phyloP scores from a whole-genome alignment of 441 rosid species.

The Gossypium schwendimanii region DNA sequence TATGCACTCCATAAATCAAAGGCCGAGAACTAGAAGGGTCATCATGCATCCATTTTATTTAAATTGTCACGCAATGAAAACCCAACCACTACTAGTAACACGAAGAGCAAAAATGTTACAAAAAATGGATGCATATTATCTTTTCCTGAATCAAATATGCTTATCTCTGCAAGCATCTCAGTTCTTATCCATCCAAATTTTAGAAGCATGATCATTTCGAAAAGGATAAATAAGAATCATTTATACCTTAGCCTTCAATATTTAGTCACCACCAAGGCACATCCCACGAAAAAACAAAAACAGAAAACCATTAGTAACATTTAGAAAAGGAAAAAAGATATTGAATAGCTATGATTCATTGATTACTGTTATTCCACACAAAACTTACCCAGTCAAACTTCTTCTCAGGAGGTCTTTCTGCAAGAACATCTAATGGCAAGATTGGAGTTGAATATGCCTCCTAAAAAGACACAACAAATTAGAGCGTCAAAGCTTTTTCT shows the following conservation, averaged over 20 bases:
- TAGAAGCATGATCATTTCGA: neutral
- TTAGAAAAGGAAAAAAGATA: neutral
- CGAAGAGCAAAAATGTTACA: neutral
- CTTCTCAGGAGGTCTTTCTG: constrained; percentile 72
- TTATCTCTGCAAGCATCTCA: neutral
- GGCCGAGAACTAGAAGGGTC: neutral
- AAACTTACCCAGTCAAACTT: constrained; percentile 57
- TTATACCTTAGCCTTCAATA: constrained; percentile 78
- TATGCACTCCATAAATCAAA: neutral
- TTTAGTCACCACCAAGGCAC: constrained; percentile 21
- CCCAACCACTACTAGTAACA: neutral
- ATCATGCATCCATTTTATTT: neutral
- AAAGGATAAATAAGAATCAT: neutral
- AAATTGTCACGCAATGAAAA: neutral
- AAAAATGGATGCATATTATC: neutral
- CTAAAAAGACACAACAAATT: constrained; percentile 20
- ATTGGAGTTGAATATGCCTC: constrained; percentile 78
- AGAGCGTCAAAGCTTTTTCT: neutral
- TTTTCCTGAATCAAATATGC: neutral
- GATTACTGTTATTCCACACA: neutral
- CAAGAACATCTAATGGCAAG: constrained; percentile 72
- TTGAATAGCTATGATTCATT: neutral
- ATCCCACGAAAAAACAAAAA: constrained; percentile 24
- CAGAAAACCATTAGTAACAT: neutral
- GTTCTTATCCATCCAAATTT: neutral